Conservation (phyloP, 257 asterid genomes). For the Solanum dulcamara region DNA sequence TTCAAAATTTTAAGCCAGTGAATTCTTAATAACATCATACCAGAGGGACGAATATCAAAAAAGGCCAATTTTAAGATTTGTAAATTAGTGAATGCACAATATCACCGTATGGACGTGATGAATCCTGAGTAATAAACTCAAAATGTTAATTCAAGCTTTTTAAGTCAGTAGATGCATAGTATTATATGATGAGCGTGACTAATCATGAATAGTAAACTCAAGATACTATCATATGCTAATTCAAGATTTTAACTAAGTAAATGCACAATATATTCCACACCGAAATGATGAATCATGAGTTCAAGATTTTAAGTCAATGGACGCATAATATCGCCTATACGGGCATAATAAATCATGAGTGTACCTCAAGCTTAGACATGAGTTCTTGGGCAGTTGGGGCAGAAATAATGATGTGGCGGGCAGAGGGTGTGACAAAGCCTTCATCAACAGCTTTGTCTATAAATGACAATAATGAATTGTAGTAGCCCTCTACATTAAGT, state of each 20-base stretch:
- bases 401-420: conserved; percentile 89
- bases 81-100: no score
- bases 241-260: neutral
- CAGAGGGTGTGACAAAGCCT: conserved; percentile 75
- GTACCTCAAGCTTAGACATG: conserved; percentile 86
- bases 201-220: neutral
- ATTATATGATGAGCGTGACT: neutral
- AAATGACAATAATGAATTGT: conserved; percentile 72
- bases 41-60: no score
- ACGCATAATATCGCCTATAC: neutral
- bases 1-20: neutral
- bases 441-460: conserved; percentile 97
- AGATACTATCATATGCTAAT: no score
- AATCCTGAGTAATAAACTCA: neutral
- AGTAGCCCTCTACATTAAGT: conserved; percentile 88
- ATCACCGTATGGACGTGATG: neutral
- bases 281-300: no score
- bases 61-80: no score
- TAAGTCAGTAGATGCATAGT: neutral
- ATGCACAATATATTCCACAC: neutral
- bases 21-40: neutral
- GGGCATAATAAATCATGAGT: neutral
- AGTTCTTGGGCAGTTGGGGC: conserved; percentile 93
- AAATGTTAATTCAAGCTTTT: neutral
- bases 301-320: neutral